Conservation (phyloP, 257 asterid species). For the Gentiana macrophylla region DNA sequence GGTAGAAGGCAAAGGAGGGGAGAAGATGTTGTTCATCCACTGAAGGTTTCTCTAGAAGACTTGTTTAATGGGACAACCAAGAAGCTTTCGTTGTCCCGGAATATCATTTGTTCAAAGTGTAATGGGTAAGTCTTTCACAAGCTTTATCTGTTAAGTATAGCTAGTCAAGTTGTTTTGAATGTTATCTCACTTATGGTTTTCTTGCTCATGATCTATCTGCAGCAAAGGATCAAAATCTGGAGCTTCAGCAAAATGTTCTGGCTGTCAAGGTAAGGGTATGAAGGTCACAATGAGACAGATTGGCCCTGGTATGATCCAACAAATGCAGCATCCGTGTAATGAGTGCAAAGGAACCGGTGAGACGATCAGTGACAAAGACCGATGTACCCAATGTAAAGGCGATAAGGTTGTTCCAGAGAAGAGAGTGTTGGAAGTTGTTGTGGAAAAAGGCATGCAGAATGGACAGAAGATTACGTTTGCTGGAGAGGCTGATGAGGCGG, state of each 20-base stretch:
- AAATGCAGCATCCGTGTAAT: conserved; percentile 35
- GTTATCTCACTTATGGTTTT: background rate
- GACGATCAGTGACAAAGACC: conserved; percentile 22
- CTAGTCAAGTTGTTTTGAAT: background rate
- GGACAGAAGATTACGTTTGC: conserved; percentile 22
- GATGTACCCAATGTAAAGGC: conserved; percentile 36
- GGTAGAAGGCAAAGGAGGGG: conserved; percentile 71
- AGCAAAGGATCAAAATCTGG: conserved; percentile 51
- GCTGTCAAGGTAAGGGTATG: conserved; percentile 44
- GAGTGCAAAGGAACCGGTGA: conserved; percentile 51
- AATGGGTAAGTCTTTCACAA: conserved; percentile 29
- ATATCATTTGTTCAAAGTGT: conserved; percentile 56
- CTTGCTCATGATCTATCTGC: conserved; percentile 6
- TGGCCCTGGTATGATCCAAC: conserved; percentile 42
- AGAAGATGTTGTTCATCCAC: conserved; percentile 57
- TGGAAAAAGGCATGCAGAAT: conserved; percentile 38
- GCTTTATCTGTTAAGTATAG: too few relatives aligned
- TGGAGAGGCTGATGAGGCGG: conserved; percentile 39
- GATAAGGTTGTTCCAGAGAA: conserved; percentile 25
- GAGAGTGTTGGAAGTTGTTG: conserved; percentile 31
- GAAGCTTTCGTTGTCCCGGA: conserved; percentile 57
- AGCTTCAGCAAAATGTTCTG: conserved; percentile 28
- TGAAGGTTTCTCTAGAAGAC: conserved; percentile 63
- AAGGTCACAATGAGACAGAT: conserved; percentile 19
- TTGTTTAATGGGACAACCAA: conserved; percentile 42